phyloP scores from a whole-genome alignment of 108 stramenopile genomes.

The Aurantiochytrium sp. region DNA sequence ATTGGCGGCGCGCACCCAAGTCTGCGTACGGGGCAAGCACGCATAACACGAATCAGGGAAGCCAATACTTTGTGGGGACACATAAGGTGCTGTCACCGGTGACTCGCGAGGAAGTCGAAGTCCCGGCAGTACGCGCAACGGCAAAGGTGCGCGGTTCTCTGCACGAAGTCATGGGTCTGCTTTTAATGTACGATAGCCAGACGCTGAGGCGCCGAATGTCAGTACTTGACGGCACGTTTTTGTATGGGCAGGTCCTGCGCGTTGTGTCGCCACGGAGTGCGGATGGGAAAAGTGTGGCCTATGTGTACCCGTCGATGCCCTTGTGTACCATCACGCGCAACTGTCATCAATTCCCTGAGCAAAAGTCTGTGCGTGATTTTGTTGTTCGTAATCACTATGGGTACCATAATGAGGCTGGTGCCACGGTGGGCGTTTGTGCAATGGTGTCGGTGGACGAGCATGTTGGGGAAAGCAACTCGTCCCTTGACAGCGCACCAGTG shows the following conservation, averaged over 20 bases:
- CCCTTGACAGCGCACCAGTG: background rate
- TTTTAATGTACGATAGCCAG: background rate
- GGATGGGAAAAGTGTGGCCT: background rate
- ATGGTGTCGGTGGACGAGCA: background rate
- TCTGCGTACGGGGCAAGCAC: background rate
- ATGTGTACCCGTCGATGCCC: background rate
- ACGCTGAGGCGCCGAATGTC: background rate
- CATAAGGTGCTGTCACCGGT: background rate
- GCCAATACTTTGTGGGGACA: background rate
- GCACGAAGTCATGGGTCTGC: background rate
- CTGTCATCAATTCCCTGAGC: background rate
- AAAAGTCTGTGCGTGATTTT: background rate
- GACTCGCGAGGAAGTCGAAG: background rate
- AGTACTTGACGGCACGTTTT: background rate
- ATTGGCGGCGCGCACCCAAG: background rate
- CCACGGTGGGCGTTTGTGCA: background rate
- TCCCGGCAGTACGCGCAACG: background rate
- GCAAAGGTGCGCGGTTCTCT: background rate
- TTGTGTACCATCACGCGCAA: background rate
- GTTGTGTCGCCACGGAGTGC: background rate
- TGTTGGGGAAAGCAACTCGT: background rate
- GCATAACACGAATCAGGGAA: background rate
- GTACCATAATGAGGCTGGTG: background rate
- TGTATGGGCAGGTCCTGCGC: background rate
- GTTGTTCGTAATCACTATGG: background rate